Conservation (phyloP, 1,284 basidiomycete species). For the Golubevia pallescens region DNA sequence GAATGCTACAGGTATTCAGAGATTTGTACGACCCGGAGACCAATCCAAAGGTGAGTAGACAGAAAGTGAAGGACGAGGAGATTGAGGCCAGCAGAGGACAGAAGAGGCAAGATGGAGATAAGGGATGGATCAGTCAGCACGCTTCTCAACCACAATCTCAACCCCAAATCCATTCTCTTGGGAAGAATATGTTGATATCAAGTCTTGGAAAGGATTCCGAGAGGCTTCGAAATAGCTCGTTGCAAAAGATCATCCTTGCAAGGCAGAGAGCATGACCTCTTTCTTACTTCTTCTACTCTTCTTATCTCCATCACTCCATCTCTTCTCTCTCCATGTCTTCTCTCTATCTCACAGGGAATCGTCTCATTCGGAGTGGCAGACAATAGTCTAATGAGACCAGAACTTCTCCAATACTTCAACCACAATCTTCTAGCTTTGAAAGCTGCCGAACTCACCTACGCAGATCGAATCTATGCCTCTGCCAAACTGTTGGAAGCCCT, state of each 20-base stretch:
- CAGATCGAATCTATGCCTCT: conserved; percentile 26
- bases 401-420: conserved; percentile 29
- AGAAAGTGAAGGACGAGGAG: no score
- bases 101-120: no score
- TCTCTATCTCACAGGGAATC: conserved; percentile 17
- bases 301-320: background rate
- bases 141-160: no score
- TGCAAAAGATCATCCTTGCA: no score
- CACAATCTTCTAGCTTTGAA: conserved; percentile 19
- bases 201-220: no score
- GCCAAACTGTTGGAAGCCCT: conserved; percentile 24
- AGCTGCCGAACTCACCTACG: conserved; percentile 39
- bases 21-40: conserved; percentile 27
- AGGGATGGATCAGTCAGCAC: no score
- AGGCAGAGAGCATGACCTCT: no score
- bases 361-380: conserved; percentile 45
- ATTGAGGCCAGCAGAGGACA: no score
- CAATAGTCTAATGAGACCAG: conserved; percentile 32
- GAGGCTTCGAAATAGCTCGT: no score
- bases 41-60: conserved; percentile 20
- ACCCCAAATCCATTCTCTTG: no score
- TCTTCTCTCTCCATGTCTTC: background rate
- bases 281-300: no score
- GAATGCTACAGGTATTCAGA: conserved; percentile 18
- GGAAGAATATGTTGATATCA: no score